phyloP scores from a whole-genome alignment of 495 filamentous ascomycete species.

The Thermothielavioides terrestris region DNA sequence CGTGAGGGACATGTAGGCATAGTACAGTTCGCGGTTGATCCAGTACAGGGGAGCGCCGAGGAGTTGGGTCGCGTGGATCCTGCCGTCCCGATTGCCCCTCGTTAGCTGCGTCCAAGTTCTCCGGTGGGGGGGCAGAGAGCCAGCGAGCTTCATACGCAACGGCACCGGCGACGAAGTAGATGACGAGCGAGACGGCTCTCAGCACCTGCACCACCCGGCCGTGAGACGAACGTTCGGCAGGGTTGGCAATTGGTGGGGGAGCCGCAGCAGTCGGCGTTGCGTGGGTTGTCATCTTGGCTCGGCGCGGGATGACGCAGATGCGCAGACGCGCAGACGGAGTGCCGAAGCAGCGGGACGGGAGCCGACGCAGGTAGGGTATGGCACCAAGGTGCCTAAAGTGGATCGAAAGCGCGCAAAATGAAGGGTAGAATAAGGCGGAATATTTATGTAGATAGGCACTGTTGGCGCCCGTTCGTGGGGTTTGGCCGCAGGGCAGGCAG shows the following conservation, averaged over 20 bases:
- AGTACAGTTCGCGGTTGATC: constrained; percentile 59
- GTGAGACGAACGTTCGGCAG: constrained; percentile 60
- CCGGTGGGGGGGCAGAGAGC: constrained; percentile 3
- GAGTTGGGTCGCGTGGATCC: constrained; percentile 56
- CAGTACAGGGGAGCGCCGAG: constrained; percentile 63
- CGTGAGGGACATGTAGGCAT: constrained; percentile 68
- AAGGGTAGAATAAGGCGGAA: background rate
- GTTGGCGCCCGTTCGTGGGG: background rate
- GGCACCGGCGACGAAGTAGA: constrained; percentile 56
- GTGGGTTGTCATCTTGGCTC: constrained; percentile 3
- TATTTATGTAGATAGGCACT: background rate
- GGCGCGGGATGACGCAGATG: constrained; percentile 14
- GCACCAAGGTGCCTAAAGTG: background rate
- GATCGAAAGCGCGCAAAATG: background rate
- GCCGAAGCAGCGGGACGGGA: constrained; percentile 1
- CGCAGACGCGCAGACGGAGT: constrained; percentile 11
- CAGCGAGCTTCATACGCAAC: constrained; percentile 28
- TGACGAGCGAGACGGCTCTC: constrained; percentile 51
- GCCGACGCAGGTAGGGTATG: background rate
- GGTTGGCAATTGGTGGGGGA: constrained; percentile 34
- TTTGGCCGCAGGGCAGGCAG: constrained; percentile 3
- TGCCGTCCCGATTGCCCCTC: constrained; percentile 15
- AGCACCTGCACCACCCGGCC: constrained; percentile 54
- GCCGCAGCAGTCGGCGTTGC: constrained; percentile 3
- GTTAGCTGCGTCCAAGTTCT: constrained; percentile 5